These are phyloP conservation scores for Pseudognaphalium luteoalbum DNA, from an alignment of 129 eudicot genomes.

Conservation along the genomic window DNA sequence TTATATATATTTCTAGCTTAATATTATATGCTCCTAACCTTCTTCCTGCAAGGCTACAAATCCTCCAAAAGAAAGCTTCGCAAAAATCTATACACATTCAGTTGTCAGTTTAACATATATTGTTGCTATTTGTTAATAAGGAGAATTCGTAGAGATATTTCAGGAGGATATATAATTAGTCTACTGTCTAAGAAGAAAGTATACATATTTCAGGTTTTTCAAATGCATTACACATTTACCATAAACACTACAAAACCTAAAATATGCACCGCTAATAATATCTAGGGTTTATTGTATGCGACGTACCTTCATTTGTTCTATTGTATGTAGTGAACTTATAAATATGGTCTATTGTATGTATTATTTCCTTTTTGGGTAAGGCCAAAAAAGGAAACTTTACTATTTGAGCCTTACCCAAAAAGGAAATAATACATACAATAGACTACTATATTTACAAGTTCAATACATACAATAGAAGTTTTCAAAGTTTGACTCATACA, in stretches of 20 bases:
- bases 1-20: no score
- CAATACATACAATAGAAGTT: no score
- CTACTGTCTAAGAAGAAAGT: neutral
- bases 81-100: neutral
- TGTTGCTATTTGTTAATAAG: neutral
- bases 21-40: neutral
- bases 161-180: neutral
- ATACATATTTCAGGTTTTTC: neutral
- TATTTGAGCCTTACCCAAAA: no score
- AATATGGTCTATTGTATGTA: no score
- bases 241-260: neutral
- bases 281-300: no score
- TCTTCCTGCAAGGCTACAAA: neutral
- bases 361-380: no score
- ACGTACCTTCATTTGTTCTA: no score
- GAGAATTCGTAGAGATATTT: neutral
- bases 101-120: neutral
- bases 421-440: no score
- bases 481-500: no score
- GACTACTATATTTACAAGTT: no score
- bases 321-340: no score
- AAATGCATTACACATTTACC: neutral
- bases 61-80: neutral
- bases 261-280: neutral
- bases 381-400: no score